Conservation (phyloP, 768 basidiomycete species). For the Pleurotus cornucopiae region DNA sequence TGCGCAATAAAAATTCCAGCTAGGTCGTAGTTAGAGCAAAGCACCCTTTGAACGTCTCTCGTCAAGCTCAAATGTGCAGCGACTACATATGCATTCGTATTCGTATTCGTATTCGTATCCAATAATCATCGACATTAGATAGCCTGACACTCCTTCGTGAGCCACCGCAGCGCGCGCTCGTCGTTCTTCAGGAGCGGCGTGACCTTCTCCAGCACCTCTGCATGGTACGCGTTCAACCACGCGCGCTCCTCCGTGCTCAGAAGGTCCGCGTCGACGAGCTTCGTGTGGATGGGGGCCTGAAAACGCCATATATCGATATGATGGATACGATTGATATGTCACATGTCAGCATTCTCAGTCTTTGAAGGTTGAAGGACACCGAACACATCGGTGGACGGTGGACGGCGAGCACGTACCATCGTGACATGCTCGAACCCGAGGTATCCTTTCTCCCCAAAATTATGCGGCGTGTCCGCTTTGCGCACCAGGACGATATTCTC, state of each 20-base stretch:
- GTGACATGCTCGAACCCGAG: conserved; percentile 85
- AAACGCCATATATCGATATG: no score
- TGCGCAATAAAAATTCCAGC: no score
- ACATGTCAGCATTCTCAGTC: no score
- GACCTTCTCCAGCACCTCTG: conserved; percentile 69
- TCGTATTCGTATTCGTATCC: no score
- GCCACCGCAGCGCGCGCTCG: conserved; percentile 54
- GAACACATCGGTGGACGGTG: no score
- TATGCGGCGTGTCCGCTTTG: conserved; percentile 61
- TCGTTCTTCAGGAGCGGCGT: conserved; percentile 66
- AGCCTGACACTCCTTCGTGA: conserved; percentile 54
- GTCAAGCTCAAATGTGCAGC: no score
- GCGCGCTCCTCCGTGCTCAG: conserved; percentile 60
- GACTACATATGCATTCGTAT: no score
- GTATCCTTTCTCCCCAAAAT: conserved; percentile 84
- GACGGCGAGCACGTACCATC: conserved; percentile 47
- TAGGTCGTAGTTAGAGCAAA: no score
- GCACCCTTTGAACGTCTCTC: no score
- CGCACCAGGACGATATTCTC: conserved; percentile 85
- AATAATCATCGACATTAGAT: conserved; percentile 19
- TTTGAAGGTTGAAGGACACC: no score
- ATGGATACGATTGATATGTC: no score
- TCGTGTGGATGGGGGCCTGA: conserved; percentile 83
- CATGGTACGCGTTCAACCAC: conserved; percentile 87
- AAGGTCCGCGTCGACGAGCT: conserved; percentile 62